Evolutionary conservation across 148 eudicot genomes (phyloP).

Genomic region (Rhododendron ferrugineum): DNA sequence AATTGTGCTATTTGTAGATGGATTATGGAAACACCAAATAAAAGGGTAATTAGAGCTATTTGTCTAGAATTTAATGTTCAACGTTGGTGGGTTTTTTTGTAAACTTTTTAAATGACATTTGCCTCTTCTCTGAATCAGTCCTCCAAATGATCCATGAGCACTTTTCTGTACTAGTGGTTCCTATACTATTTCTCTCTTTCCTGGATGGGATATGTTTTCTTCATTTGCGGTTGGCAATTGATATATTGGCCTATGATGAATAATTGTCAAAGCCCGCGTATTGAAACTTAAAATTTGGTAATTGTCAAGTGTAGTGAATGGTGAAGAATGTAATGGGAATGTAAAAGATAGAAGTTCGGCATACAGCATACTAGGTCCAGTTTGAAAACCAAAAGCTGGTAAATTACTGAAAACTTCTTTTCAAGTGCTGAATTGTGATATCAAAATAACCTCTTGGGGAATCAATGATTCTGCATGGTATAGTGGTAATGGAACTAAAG

Average conservation of each 20-base stretch:
- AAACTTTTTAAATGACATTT: background rate
- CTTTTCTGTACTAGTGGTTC: background rate
- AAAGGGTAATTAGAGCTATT: background rate
- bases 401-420: no score
- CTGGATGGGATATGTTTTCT: background rate
- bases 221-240: background rate
- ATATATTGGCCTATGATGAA: background rate
- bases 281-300: no score
- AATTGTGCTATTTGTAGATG: background rate
- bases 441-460: no score
- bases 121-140: background rate
- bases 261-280: background rate
- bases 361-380: no score
- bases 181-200: background rate
- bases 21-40: background rate
- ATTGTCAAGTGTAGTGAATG: no score
- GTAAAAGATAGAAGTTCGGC: no score
- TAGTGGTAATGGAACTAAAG: no score
- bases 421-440: no score
- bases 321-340: no score
- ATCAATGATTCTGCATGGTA: no score
- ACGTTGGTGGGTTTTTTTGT: background rate
- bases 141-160: background rate
- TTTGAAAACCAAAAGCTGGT: no score
- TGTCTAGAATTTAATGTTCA: background rate